Conservation (phyloP, 2,329 filamentous ascomycete species). For the Dryadomyces sulphureus region DNA sequence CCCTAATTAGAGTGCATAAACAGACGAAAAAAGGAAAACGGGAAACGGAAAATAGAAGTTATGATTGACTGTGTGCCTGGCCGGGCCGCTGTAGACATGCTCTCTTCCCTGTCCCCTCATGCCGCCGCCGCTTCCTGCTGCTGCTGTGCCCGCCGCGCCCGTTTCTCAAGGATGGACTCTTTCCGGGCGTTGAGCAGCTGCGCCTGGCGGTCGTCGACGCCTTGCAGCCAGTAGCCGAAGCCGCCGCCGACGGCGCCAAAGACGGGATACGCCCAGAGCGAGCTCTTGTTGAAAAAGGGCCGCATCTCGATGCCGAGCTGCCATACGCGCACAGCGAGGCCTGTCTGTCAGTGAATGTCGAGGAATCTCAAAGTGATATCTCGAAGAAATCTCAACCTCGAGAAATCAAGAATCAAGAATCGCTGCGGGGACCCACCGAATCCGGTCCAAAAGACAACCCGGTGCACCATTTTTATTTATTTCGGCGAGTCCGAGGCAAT, state of each 20-base stretch:
- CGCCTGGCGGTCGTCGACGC: slow-evolving; percentile 72
- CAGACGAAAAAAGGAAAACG: neutral
- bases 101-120: neutral
- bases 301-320: slow-evolving; percentile 98
- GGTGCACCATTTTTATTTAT: slow-evolving; percentile 36
- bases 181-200: slow-evolving; percentile 66
- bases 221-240: slow-evolving; percentile 95
- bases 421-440: slow-evolving; percentile 80
- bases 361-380: neutral
- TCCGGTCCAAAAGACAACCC: slow-evolving; percentile 71
- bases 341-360: too few species aligned
- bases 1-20: slow-evolving; percentile 22
- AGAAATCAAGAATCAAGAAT: too few species aligned
- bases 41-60: neutral
- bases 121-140: slow-evolving; percentile 19
- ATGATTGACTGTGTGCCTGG: too few species aligned
- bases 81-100: neutral
- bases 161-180: slow-evolving; percentile 73
- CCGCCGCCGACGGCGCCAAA: slow-evolving; percentile 75
- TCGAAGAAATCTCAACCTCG: too few species aligned
- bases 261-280: slow-evolving; percentile 82
- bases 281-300: slow-evolving; percentile 72
- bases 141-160: slow-evolving; percentile 60
- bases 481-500: neutral
- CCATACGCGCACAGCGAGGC: slow-evolving; percentile 83